A percentile compares a stretch with the other conserved stretches of the same genome.
phyloP scores from a whole-genome alignment of 768 basidiomycete genomes.

The Macrolepiota fuliginosa region DNA sequence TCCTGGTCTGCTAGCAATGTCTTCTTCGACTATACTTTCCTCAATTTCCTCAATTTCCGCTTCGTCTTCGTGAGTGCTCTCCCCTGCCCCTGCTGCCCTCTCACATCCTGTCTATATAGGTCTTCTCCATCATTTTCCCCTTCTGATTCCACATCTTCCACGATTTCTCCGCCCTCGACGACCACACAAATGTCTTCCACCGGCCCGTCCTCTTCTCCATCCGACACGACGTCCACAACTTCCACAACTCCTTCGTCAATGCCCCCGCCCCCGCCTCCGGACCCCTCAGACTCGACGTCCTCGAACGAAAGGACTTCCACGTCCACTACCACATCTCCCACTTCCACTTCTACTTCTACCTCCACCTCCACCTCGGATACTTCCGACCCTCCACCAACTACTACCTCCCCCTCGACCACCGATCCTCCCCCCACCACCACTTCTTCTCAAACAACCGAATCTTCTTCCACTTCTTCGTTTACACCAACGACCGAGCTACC shows the following conservation, averaged over 20 bases:
- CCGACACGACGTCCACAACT: conserved; percentile 16
- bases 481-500: conserved; percentile 18
- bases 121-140: conserved; percentile 19
- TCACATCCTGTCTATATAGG: conserved; percentile 15
- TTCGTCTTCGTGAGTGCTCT: conserved; percentile 9
- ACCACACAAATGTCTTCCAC: conserved; percentile 14
- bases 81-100: conserved; percentile 17
- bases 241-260: conserved; percentile 21
- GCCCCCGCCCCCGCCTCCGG: conserved; percentile 21
- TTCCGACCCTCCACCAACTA: conserved; percentile 15
- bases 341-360: conserved; percentile 13
- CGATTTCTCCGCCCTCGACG: conserved; percentile 17
- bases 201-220: conserved; percentile 15
- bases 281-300: conserved; percentile 14
- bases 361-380: conserved; percentile 16
- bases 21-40: not conserved
- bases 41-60: not conserved
- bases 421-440: conserved; percentile 19
- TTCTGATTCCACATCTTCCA: conserved; percentile 16
- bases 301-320: not conserved
- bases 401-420: conserved; percentile 17
- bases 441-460: conserved; percentile 4
- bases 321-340: conserved; percentile 5
- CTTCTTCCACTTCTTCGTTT: conserved; percentile 13
- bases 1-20: conserved; percentile 2